These are phyloP conservation scores for Alternaria novae-zelandiae DNA, from an alignment of 2,329 filamentous ascomycete species.

Conservation along the genomic window DNA sequence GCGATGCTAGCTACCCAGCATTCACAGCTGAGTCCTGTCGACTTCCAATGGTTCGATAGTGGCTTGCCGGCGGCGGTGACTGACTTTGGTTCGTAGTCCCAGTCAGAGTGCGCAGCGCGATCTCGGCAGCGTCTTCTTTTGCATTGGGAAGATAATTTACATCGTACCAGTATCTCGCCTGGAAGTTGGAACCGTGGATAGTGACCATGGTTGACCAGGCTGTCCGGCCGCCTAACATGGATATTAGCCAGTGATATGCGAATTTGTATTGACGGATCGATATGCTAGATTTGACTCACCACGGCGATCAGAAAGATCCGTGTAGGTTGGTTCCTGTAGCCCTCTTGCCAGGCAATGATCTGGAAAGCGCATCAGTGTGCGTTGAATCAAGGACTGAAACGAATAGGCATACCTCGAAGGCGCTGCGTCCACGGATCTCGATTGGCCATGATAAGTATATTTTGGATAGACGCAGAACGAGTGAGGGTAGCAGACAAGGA, in stretches of 20 bases:
- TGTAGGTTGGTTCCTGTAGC: constrained; percentile 38
- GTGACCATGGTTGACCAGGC: constrained; percentile 44
- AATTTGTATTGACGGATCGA: neutral
- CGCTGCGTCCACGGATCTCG: constrained; percentile 32
- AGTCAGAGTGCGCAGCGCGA: constrained; percentile 35
- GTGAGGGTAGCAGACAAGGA: neutral
- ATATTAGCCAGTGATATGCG: neutral
- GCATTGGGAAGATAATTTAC: constrained; percentile 41
- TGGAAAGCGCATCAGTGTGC: constrained; percentile 20
- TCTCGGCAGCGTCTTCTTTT: constrained; percentile 46
- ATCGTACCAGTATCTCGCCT: constrained; percentile 49
- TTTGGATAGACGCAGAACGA: neutral
- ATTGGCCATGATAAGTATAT: constrained; percentile 24
- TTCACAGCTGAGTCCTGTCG: constrained; percentile 6
- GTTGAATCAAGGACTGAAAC: neutral
- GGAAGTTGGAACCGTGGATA: constrained; percentile 33
- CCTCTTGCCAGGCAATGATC: constrained; percentile 39
- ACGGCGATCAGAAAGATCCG: constrained; percentile 48
- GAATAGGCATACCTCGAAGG: constrained; percentile 33
- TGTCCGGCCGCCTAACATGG: constrained; percentile 42
- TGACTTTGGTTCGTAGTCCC: constrained; percentile 21
- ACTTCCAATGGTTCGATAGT: constrained; percentile 19
- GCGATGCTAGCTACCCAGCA: neutral
- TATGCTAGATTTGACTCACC: constrained; percentile 26
- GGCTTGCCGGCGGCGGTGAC: constrained; percentile 33